A percentile compares a stretch with the other conserved stretches of the same genome.
phyloP scores from a whole-genome alignment of 1,139 yeast genomes.

The Yamadazyma blattariae region DNA sequence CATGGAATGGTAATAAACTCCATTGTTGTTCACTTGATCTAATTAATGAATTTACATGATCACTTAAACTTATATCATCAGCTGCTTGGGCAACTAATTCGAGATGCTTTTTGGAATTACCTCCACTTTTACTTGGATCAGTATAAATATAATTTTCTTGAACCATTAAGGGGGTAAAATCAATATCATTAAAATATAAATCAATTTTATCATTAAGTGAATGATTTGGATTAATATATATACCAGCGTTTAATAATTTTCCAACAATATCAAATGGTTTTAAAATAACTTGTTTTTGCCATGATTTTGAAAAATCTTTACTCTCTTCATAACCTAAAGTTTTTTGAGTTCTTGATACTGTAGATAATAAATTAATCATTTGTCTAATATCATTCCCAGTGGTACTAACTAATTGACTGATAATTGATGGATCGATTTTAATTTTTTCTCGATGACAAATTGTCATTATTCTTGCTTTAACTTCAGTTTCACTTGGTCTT shows the following conservation, averaged over 20 bases:
- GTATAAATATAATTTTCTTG: conserved; percentile 87
- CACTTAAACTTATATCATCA: conserved; percentile 79
- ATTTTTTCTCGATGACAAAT: conserved; percentile 85
- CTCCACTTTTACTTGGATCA: conserved; percentile 41
- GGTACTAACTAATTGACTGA: conserved; percentile 81
- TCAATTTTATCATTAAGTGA: conserved; percentile 81
- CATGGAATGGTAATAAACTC: conserved; percentile 93
- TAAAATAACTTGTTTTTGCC: conserved; percentile 89
- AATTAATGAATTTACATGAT: conserved; percentile 73
- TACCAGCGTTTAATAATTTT: conserved; percentile 61
- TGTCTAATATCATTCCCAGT: conserved; percentile 93
- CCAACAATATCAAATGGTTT: conserved; percentile 91
- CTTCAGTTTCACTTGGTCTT: conserved; percentile 81
- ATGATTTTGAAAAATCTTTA: conserved; percentile 56
- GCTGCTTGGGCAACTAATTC: conserved; percentile 75
- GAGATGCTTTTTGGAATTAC: conserved; percentile 44
- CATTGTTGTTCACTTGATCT: conserved; percentile 94
- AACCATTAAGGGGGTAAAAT: conserved; percentile 91
- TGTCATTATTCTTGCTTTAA: conserved; percentile 82
- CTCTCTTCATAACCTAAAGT: conserved; percentile 51
- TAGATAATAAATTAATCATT: conserved; percentile 83
- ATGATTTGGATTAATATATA: conserved; percentile 53
- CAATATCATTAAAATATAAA: conserved; percentile 91
- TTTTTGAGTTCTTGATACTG: conserved; percentile 73
- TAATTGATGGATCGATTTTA: conserved; percentile 73